These are phyloP conservation scores for Thelonectria blattea DNA, from an alignment of 2,329 filamentous ascomycete species.

Conservation along the genomic window DNA sequence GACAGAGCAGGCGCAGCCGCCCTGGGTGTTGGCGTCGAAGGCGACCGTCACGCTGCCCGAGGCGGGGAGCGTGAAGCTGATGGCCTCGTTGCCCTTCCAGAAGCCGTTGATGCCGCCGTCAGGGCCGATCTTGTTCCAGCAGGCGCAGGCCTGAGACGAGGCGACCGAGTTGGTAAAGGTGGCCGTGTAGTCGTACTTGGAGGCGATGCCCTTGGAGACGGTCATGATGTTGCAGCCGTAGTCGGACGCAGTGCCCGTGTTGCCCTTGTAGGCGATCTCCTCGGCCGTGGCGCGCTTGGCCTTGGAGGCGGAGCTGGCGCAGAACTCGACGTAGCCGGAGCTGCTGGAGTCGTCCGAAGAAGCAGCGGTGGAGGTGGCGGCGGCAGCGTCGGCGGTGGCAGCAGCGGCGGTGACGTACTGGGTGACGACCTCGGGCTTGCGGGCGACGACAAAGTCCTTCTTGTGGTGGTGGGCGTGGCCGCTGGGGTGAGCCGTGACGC, in stretches of 20 bases:
- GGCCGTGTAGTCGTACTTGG: constrained; percentile 52
- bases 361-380: constrained; percentile 10
- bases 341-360: constrained; percentile 9
- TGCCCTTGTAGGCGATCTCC: constrained; percentile 56
- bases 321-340: constrained; percentile 43
- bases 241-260: constrained; percentile 48
- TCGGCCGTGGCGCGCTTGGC: constrained; percentile 54
- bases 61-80: constrained; percentile 50
- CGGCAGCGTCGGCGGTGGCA: constrained; percentile 20
- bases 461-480: constrained; percentile 45
- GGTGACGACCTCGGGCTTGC: constrained; percentile 39
- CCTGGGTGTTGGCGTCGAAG: constrained; percentile 55
- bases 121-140: constrained; percentile 61
- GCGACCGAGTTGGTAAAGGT: constrained; percentile 48
- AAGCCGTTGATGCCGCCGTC: constrained; percentile 54
- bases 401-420: constrained; percentile 33
- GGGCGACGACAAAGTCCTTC: constrained; percentile 44
- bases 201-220: constrained; percentile 44
- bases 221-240: constrained; percentile 62
- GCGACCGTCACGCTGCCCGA: constrained; percentile 49
- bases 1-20: constrained; percentile 52
- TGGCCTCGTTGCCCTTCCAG: constrained; percentile 50
- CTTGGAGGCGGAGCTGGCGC: constrained; percentile 46
- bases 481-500: constrained; percentile 50
- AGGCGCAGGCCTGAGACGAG: constrained; percentile 47